Percentiles rank a stretch among this genome's conserved stretches.
Conservation (phyloP, 2,329 filamentous ascomycete species). For the Diaporthe velutina region DNA sequence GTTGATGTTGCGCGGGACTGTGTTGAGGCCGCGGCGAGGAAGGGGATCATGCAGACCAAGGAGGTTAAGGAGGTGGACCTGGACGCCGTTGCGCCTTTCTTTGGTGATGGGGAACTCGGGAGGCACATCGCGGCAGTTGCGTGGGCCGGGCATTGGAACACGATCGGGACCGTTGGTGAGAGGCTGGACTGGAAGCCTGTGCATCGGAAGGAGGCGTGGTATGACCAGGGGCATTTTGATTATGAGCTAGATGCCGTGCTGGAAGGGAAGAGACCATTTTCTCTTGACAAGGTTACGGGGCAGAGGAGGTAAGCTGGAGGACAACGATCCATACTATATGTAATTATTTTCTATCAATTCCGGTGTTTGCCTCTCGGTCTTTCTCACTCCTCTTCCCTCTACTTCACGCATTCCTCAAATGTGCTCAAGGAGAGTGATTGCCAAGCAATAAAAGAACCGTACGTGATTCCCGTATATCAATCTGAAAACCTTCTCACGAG, state of each 20-base stretch:
- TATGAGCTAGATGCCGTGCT: not conserved
- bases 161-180: not conserved
- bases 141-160: constrained; percentile 31
- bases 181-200: constrained; percentile 27
- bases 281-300: not conserved
- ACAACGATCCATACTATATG: not conserved
- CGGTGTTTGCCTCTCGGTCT: not conserved
- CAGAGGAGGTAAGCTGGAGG: not conserved
- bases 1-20: not conserved
- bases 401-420: too few species aligned
- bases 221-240: not conserved
- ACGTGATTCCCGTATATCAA: not conserved
- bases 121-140: not conserved
- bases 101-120: not conserved
- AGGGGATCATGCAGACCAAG: constrained; percentile 11
- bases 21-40: constrained; percentile 14
- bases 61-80: not conserved
- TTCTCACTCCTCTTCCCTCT: not conserved
- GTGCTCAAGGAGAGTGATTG: not conserved
- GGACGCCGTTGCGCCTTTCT: not conserved
- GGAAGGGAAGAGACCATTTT: not conserved
- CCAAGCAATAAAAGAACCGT: not conserved
- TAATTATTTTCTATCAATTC: not conserved
- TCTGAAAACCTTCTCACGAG: too few species aligned
- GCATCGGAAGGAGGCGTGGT: not conserved